A percentile compares a stretch with the other conserved stretches of the same genome.
phyloP scores from a whole-genome alignment of 331 rosid species.

The Quercus tomentella region DNA sequence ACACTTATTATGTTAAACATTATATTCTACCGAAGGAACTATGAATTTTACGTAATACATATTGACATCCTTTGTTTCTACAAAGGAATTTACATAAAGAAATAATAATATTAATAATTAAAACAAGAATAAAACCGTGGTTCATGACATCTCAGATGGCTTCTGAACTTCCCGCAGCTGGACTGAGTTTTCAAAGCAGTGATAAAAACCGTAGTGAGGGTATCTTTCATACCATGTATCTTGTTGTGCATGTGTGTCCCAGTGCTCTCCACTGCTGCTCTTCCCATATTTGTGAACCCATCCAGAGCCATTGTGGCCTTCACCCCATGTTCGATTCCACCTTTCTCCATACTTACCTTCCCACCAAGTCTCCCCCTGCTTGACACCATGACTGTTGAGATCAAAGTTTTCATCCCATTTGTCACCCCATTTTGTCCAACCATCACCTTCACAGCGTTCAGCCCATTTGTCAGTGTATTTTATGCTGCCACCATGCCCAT shows the following conservation, averaged over 20 bases:
- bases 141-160: conserved; percentile 54
- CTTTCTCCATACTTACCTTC: conserved; percentile 71
- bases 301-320: conserved; percentile 86
- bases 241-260: conserved; percentile 81
- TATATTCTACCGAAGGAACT: background rate
- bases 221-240: conserved; percentile 93
- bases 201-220: conserved; percentile 86
- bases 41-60: background rate
- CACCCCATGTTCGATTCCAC: conserved; percentile 98
- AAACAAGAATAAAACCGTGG: background rate
- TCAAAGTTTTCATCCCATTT: conserved; percentile 97
- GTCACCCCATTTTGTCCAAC: conserved; percentile 99
- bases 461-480: conserved; percentile 99
- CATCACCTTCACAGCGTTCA: conserved; percentile 68
- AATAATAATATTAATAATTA: background rate
- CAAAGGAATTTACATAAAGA: background rate
- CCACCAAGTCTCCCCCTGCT: conserved; percentile 99
- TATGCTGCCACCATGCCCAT: conserved; percentile 82
- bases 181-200: conserved; percentile 79
- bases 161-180: conserved; percentile 83
- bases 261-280: conserved; percentile 93
- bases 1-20: background rate
- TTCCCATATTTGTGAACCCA: conserved; percentile 96
- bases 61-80: background rate
- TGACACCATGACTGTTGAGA: conserved; percentile 57